Evolutionary conservation across 2,329 filamentous ascomycete genomes (phyloP).

Genomic region (Neofusicoccum parvum): DNA sequence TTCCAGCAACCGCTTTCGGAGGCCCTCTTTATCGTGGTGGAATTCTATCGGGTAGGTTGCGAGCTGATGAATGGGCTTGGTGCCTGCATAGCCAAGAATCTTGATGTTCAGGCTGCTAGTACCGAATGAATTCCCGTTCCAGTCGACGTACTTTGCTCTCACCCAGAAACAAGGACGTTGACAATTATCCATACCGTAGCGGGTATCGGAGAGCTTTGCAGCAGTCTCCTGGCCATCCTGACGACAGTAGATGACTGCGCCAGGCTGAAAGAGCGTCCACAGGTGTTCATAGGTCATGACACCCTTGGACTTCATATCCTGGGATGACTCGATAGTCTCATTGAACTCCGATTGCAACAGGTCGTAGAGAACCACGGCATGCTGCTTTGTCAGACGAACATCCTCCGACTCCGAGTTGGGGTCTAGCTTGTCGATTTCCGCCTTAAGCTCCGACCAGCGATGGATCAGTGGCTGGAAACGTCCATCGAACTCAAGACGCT

Average conservation of each 20-base stretch:
- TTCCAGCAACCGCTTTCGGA: slow-evolving; percentile 45
- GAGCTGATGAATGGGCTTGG: slow-evolving; percentile 45
- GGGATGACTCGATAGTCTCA: slow-evolving; percentile 42
- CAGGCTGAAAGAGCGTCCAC: slow-evolving; percentile 49
- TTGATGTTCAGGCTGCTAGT: slow-evolving; percentile 29
- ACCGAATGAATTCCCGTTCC: slow-evolving; percentile 41
- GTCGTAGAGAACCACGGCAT: slow-evolving; percentile 42
- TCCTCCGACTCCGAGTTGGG: slow-evolving; percentile 26
- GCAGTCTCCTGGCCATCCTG: slow-evolving; percentile 41
- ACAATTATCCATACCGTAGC: slow-evolving; percentile 37
- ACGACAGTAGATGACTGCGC: slow-evolving; percentile 32
- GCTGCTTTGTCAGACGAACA: slow-evolving; percentile 38
- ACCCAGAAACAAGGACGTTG: slow-evolving; percentile 42
- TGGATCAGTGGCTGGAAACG: slow-evolving; percentile 68
- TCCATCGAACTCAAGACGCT: slow-evolving; percentile 62
- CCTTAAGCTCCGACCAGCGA: slow-evolving; percentile 54
- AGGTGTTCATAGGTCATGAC: slow-evolving; percentile 47
- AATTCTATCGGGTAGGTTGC: slow-evolving; percentile 48
- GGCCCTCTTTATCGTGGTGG: slow-evolving; percentile 42
- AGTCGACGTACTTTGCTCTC: slow-evolving; percentile 38
- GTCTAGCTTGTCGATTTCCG: slow-evolving; percentile 14
- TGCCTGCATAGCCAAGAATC: slow-evolving; percentile 41
- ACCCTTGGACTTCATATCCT: slow-evolving; percentile 43
- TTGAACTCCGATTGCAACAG: slow-evolving; percentile 46
- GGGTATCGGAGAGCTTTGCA: slow-evolving; percentile 32